phyloP scores from a whole-genome alignment of 169 alveolate genomes.

The Eimeria acervulina region DNA sequence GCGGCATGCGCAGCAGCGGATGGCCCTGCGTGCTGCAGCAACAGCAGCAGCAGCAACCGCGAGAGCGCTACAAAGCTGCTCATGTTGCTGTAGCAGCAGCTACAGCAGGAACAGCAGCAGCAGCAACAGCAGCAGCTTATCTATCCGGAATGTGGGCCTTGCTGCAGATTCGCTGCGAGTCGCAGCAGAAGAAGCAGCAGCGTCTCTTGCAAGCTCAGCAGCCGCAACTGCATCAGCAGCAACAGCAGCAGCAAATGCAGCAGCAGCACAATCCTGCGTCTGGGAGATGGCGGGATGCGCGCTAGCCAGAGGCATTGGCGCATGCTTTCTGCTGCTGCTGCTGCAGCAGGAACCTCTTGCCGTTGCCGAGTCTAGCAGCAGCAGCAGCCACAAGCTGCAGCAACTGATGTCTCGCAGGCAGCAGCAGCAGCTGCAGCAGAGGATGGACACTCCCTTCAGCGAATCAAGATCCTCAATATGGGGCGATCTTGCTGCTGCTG shows the following conservation, averaged over 20 bases:
- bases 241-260: background rate
- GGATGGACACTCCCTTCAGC: slow-evolving; percentile 22
- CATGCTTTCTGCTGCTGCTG: slow-evolving; percentile 51
- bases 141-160: background rate
- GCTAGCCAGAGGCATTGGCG: slow-evolving; percentile 39
- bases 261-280: background rate
- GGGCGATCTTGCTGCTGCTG: slow-evolving; percentile 44
- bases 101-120: slow-evolving; percentile 9
- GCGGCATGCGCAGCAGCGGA: slow-evolving; percentile 40
- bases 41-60: slow-evolving; percentile 45
- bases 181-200: slow-evolving; percentile 58
- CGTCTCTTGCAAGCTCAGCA: background rate
- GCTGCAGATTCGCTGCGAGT: slow-evolving; percentile 37
- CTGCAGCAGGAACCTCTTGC: slow-evolving; percentile 43
- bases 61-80: background rate
- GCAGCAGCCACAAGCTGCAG: slow-evolving; percentile 51
- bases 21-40: slow-evolving; percentile 29
- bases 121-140: slow-evolving; percentile 29
- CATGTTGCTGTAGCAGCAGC: slow-evolving; percentile 1
- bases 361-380: slow-evolving; percentile 30
- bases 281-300: slow-evolving; percentile 29
- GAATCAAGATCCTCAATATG: slow-evolving; percentile 6
- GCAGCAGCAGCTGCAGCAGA: slow-evolving; percentile 46
- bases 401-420: slow-evolving; percentile 49
- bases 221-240: slow-evolving; percentile 1